Evolutionary conservation across 345 rosid genomes (phyloP), one percentile per base, ranked within the genome.

Genomic region (Eucalyptus albens): DNA sequence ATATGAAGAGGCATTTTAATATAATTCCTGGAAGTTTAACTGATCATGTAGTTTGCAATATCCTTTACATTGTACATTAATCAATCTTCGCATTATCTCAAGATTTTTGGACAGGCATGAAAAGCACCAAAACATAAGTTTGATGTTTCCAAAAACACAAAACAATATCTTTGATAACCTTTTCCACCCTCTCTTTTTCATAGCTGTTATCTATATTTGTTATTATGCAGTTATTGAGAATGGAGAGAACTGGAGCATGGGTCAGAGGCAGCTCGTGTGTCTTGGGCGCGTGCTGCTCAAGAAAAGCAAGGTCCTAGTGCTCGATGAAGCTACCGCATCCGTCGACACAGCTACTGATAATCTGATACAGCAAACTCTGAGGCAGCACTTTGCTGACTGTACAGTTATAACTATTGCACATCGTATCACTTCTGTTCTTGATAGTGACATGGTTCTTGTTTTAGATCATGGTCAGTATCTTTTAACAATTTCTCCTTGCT

Each of bases 231-330:
- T 96, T 51, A 90, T 91, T 3, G 97, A 97, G 88, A 96, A 97
- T 90, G 99, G 99, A 90, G 99, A 95, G 90, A 97, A 96, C 88
- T 96, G 99, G 99, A 97, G 99, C 89, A 94, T 96, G 96, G 99
- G 99, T 15, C 99, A 97, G 92, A 94, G 97, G 90, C 99, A 97
- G 90, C 93, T 97, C 3, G 95, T 95, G 9, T 97, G 99, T 90
- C 95, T 97, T 1, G 99, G 98, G 3, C 95, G 99, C 29, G 98
- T 96, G 72, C 93, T 97, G 27, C 95, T 96, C 2, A 95, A 96
- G 94, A 95, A 93, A 91, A 96, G 96, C 89, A 97, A 94, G 89
- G 93, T 97, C 87, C 89, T 97, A 92, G 97, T 96, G 33, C 97
- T 96, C 2, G 98, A 97, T 88, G 98, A 97, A 93, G 99, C 99